Evolutionary conservation across 1,139 yeast species (phyloP).

Genomic region (Debaryomyces coudertii): DNA sequence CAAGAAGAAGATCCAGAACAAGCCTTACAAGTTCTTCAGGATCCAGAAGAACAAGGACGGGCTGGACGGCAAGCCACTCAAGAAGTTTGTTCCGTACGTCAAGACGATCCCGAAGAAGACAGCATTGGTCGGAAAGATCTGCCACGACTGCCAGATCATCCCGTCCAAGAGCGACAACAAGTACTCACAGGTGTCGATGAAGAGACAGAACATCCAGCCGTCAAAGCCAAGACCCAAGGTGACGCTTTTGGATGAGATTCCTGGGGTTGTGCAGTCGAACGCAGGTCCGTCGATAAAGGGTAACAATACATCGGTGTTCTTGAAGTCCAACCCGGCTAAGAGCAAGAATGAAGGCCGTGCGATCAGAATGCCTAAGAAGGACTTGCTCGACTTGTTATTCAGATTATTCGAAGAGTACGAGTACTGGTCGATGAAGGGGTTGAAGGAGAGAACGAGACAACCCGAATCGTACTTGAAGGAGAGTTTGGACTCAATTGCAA

Average conservation of each 20-base stretch:
- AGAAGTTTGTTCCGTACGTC: conserved; percentile 66
- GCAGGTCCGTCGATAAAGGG: conserved; percentile 83
- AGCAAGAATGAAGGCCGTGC: conserved; percentile 77
- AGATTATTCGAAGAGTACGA: conserved; percentile 91
- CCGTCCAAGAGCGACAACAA: conserved; percentile 77
- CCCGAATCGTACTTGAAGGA: conserved; percentile 94
- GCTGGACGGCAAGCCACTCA: conserved; percentile 28
- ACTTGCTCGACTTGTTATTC: conserved; percentile 84
- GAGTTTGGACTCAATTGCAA: conserved; percentile 87
- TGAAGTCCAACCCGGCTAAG: conserved; percentile 43
- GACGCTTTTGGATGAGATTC: conserved; percentile 77
- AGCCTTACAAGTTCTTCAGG: conserved; percentile 31
- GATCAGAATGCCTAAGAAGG: conserved; percentile 92
- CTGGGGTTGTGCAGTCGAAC: conserved; percentile 84
- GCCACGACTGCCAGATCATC: conserved; percentile 87
- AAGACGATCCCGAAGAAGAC: conserved; percentile 87
- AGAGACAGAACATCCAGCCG: conserved; percentile 52
- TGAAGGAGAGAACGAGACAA: conserved; percentile 91
- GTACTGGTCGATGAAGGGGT: conserved; percentile 94
- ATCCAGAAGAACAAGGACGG: conserved; percentile 31
- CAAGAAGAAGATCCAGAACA: conserved; percentile 34
- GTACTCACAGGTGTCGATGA: conserved; percentile 52
- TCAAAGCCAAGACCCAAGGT: conserved; percentile 66
- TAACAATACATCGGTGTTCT: conserved; percentile 62
- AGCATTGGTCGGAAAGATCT: conserved; percentile 80